phyloP scores from a whole-genome alignment of 257 asterid species.

The Parsonsia alboflavescens region DNA sequence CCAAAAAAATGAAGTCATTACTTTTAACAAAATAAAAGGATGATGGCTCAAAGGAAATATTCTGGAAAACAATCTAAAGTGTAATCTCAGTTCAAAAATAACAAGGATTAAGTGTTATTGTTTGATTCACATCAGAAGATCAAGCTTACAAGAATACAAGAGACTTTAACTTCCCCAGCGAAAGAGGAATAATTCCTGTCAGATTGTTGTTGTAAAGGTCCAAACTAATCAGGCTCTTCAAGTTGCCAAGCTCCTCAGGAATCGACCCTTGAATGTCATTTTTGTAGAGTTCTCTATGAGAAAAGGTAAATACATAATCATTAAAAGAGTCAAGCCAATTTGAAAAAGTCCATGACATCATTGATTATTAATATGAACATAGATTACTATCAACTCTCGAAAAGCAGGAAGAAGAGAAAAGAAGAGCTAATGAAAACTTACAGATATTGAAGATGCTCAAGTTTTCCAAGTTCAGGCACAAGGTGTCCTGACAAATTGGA shows the following conservation, averaged over 20 bases:
- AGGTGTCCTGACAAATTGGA: conserved; percentile 66
- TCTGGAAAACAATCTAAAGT: neutral
- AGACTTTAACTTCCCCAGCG: conserved; percentile 70
- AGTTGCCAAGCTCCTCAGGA: conserved; percentile 77
- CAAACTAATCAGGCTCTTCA: conserved; percentile 87
- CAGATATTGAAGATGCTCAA: conserved; percentile 70
- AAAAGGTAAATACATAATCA: conserved; percentile 13
- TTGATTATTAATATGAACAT: neutral
- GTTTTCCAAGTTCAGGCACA: conserved; percentile 68
- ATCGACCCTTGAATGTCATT: conserved; percentile 76
- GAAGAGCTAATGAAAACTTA: conserved; percentile 30
- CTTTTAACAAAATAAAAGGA: conserved; percentile 9
- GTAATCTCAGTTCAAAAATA: neutral
- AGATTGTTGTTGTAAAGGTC: conserved; percentile 89
- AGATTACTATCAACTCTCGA: neutral
- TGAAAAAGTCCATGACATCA: neutral
- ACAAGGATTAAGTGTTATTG: neutral
- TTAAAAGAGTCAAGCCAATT: neutral
- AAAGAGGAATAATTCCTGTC: conserved; percentile 65
- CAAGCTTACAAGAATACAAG: conserved; percentile 84
- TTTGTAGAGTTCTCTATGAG: conserved; percentile 79
- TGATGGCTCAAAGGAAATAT: neutral
- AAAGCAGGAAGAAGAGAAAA: neutral
- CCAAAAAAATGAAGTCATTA: neutral
- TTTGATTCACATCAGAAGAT: conserved; percentile 2